These are phyloP conservation scores for Stentor coeruleus DNA, from an alignment of 73 alveolate genomes.

Conservation along the genomic window DNA sequence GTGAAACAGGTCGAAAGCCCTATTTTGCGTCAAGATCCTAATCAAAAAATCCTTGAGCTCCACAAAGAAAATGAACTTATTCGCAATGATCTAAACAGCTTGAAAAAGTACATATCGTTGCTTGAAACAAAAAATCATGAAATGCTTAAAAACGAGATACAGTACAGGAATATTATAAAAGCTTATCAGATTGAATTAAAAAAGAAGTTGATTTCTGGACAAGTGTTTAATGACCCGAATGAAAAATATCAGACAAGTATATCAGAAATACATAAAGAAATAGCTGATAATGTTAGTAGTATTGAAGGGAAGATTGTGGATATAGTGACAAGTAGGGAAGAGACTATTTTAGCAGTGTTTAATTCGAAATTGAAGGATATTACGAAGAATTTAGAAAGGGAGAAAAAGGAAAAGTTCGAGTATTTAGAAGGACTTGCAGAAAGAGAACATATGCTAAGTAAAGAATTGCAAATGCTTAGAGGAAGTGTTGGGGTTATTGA, in stretches of 20 bases:
- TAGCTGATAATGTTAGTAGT: not conserved
- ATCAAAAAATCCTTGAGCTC: not conserved
- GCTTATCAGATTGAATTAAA: not conserved
- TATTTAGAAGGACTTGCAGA: not conserved
- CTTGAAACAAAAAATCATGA: not conserved
- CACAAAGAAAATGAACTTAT: constrained; percentile 3
- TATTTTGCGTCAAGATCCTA: not conserved
- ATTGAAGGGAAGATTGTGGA: not conserved
- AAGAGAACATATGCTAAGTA: not conserved
- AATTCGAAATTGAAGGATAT: constrained; percentile 17
- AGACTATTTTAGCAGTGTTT: not conserved
- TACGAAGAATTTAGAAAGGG: not conserved
- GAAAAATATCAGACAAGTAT: not conserved
- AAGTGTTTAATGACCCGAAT: not conserved
- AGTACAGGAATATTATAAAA: not conserved
- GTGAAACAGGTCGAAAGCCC: not conserved
- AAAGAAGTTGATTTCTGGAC: not conserved
- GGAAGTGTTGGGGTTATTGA: not conserved
- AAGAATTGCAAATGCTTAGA: not conserved
- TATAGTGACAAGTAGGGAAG: not conserved
- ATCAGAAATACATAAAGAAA: not conserved
- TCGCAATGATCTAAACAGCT: not conserved
- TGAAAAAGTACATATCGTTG: not conserved
- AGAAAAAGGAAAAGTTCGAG: constrained; percentile 22
- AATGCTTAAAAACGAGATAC: not conserved